Percentiles rank a stretch among this genome's conserved stretches.
These are phyloP conservation scores for Bonnemaisonia californica DNA, from an alignment of 31 red algal species.

Conservation along the genomic window DNA sequence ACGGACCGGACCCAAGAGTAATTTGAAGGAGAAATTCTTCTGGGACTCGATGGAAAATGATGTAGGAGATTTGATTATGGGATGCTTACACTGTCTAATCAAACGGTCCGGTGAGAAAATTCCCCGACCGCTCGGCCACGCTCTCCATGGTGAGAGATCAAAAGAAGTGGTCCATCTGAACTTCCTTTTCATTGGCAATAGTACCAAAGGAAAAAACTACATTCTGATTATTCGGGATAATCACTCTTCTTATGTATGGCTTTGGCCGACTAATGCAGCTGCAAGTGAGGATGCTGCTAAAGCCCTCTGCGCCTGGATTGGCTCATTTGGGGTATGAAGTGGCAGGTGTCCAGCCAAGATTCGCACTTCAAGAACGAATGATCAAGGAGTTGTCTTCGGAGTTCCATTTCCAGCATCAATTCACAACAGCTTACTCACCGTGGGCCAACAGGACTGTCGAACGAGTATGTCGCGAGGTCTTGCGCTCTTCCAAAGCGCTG, in stretches of 20 bases:
- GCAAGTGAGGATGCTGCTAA: neutral
- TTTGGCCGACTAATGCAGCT: neutral
- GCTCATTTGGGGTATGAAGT: slow-evolving; percentile 1
- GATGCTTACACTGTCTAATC: neutral
- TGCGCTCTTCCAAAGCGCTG: neutral
- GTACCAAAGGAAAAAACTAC: slow-evolving; percentile 4
- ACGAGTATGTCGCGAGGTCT: neutral
- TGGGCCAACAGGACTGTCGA: neutral
- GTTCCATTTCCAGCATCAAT: neutral
- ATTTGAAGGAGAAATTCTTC: neutral
- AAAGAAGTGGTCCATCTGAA: neutral
- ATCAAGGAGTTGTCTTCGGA: neutral
- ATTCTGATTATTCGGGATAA: slow-evolving; percentile 34
- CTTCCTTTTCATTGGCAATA: neutral
- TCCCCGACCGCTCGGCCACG: neutral
- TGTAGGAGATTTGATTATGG: neutral
- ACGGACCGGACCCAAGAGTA: neutral
- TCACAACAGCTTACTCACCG: neutral
- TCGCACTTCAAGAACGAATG: slow-evolving; percentile 7
- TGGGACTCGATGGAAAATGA: neutral
- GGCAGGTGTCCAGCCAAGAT: slow-evolving; percentile 27
- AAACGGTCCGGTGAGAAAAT: neutral
- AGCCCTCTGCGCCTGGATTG: slow-evolving; percentile 1
- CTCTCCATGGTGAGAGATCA: neutral
- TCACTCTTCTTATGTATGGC: slow-evolving; percentile 16